phyloP scores from a whole-genome alignment of 2,329 filamentous ascomycete species.

The Metarhizium anisopliae region DNA sequence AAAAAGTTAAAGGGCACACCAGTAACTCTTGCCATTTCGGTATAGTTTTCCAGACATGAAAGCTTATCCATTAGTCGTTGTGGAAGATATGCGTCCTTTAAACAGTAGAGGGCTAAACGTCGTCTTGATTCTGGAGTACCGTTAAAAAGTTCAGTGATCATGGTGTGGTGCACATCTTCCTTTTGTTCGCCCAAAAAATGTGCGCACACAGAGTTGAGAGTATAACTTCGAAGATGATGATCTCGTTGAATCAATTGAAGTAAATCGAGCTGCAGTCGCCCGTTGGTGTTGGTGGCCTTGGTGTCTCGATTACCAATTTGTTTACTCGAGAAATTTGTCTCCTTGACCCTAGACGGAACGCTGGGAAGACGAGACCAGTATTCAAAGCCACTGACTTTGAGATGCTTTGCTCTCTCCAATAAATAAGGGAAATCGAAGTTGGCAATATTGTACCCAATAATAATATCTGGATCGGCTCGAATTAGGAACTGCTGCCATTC shows the following conservation, averaged over 20 bases:
- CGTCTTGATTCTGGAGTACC: constrained; percentile 88
- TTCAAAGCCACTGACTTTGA: constrained; percentile 73
- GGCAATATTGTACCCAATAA: constrained; percentile 96
- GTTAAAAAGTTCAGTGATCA: constrained; percentile 98
- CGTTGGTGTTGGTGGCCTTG: constrained; percentile 90
- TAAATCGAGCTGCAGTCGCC: constrained; percentile 83
- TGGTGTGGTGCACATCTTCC: constrained; percentile 96
- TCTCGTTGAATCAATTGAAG: constrained; percentile 93
- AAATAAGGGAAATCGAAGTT: constrained; percentile 99
- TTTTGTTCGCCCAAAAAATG: constrained; percentile 97
- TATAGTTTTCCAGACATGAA: constrained; percentile 97
- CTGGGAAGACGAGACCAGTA: constrained; percentile 77
- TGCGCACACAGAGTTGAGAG: constrained; percentile 88
- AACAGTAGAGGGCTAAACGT: constrained; percentile 85
- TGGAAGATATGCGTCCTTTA: constrained; percentile 95
- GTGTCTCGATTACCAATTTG: constrained; percentile 96
- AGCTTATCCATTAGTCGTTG: constrained; percentile 94
- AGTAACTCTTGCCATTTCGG: constrained; percentile 98
- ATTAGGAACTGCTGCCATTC: constrained; percentile 86
- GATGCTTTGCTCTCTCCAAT: constrained; percentile 73
- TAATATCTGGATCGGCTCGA: constrained; percentile 88
- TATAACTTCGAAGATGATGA: constrained; percentile 92
- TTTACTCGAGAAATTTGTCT: constrained; percentile 89
- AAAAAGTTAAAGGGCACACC: constrained; percentile 96
- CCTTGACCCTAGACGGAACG: constrained; percentile 61